phyloP scores from a whole-genome alignment of 805 yeast genomes.

The Clavispora santaluciae region DNA sequence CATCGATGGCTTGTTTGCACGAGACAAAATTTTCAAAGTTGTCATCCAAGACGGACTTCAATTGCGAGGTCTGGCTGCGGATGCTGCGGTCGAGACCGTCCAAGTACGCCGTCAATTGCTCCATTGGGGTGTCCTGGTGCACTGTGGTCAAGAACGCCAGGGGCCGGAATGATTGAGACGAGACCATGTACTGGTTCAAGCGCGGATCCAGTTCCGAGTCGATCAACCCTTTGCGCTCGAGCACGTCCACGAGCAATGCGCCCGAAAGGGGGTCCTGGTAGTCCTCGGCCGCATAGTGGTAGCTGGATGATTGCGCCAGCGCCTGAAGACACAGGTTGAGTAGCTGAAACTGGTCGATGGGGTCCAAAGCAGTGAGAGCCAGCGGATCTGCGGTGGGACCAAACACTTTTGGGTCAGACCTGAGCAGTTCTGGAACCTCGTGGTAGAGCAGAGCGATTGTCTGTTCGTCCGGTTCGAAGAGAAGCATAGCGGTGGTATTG shows the following conservation, averaged over 20 bases:
- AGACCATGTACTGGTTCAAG: constrained; percentile 28
- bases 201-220: constrained; percentile 27
- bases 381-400: constrained; percentile 12
- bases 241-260: constrained; percentile 23
- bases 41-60: constrained; percentile 33
- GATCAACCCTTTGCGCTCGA: constrained; percentile 22
- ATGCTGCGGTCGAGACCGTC: constrained; percentile 31
- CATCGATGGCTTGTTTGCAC: constrained; percentile 37
- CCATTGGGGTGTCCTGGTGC: constrained; percentile 35
- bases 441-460: constrained; percentile 28
- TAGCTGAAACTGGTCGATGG: constrained; percentile 28
- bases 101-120: constrained; percentile 26
- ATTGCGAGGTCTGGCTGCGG: constrained; percentile 29
- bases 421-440: neutral
- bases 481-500: constrained; percentile 20
- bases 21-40: constrained; percentile 33
- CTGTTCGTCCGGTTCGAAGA: constrained; percentile 27
- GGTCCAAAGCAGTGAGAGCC: constrained; percentile 16
- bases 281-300: constrained; percentile 17
- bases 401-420: constrained; percentile 9
- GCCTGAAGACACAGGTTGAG: constrained; percentile 23
- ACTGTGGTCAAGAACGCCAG: constrained; percentile 32
- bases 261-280: constrained; percentile 32
- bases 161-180: constrained; percentile 33
- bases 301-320: constrained; percentile 6